A percentile compares a stretch with the other conserved stretches of the same genome.
These are phyloP conservation scores for Gastrodia elata DNA, from an alignment of 106 monocot species.

Conservation along the genomic window DNA sequence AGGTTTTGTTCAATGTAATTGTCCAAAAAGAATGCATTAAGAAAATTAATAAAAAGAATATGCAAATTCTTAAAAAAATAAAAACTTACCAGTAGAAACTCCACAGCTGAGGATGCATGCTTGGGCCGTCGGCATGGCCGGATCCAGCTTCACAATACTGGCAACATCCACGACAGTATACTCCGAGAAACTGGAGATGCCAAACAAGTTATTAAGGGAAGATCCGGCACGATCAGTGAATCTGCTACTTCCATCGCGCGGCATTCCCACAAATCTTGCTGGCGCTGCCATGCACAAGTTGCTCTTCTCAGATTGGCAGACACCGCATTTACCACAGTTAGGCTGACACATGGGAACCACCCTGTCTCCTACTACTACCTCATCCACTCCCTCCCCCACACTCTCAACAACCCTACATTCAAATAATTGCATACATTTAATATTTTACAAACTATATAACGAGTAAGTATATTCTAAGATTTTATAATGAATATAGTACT, in stretches of 20 bases:
- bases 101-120: slow-evolving; percentile 94
- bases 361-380: slow-evolving; percentile 45
- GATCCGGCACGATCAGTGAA: slow-evolving; percentile 35
- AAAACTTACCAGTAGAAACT: slow-evolving; percentile 53
- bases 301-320: slow-evolving; percentile 57
- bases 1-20: too few relatives aligned
- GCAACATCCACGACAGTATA: slow-evolving; percentile 86
- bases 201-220: slow-evolving; percentile 38
- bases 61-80: too few relatives aligned
- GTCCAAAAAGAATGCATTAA: too few relatives aligned
- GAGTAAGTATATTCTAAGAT: too few relatives aligned
- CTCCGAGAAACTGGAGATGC: slow-evolving; percentile 80
- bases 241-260: slow-evolving; percentile 25
- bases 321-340: slow-evolving; percentile 49
- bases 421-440: too few relatives aligned
- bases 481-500: too few relatives aligned
- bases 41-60: too few relatives aligned
- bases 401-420: slow-evolving; percentile 71
- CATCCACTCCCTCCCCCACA: slow-evolving; percentile 65
- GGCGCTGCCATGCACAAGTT: slow-evolving; percentile 57
- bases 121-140: slow-evolving; percentile 41
- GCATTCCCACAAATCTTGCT: slow-evolving; percentile 25
- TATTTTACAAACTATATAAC: too few relatives aligned
- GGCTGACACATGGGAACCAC: slow-evolving; percentile 70
- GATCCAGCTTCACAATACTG: slow-evolving; percentile 40